phyloP scores from a whole-genome alignment of 768 basidiomycete species.

The Phylloporus arenicola region DNA sequence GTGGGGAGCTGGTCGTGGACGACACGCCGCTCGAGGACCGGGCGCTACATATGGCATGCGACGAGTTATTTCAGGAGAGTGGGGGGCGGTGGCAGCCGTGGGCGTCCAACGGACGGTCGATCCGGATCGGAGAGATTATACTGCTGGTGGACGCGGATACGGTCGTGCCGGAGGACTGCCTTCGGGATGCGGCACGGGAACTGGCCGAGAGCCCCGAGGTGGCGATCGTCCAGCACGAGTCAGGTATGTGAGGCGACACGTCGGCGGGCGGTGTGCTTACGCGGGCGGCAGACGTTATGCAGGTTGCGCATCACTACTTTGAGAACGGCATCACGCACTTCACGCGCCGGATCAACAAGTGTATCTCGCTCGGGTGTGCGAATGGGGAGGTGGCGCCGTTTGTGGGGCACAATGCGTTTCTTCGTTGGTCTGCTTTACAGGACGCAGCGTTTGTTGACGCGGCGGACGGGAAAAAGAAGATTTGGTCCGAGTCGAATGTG shows the following conservation, averaged over 20 bases:
- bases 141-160: neutral
- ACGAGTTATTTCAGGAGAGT: conserved; percentile 61
- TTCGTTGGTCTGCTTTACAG: conserved; percentile 86
- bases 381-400: conserved; percentile 78
- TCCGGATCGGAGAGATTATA: conserved; percentile 1
- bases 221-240: conserved; percentile 88
- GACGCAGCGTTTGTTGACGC: conserved; percentile 72
- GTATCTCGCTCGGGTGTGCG: conserved; percentile 71
- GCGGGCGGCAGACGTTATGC: conserved; percentile 64
- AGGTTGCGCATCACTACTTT: conserved; percentile 85
- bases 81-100: conserved; percentile 62
- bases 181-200: conserved; percentile 86
- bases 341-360: conserved; percentile 81
- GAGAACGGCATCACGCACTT: conserved; percentile 90
- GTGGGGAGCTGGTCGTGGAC: conserved; percentile 32
- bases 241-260: conserved; percentile 41
- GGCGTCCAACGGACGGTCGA: conserved; percentile 62
- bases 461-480: conserved; percentile 54
- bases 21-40: conserved; percentile 58
- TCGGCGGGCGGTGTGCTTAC: neutral
- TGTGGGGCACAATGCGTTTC: conserved; percentile 85
- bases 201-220: conserved; percentile 54
- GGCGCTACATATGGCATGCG: conserved; percentile 68
- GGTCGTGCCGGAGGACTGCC: conserved; percentile 38
- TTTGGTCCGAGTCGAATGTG: conserved; percentile 65